Base-by-base conservation (phyloP, 495 filamentous ascomycete species). In the Aspergillus conjunctus region DNA sequence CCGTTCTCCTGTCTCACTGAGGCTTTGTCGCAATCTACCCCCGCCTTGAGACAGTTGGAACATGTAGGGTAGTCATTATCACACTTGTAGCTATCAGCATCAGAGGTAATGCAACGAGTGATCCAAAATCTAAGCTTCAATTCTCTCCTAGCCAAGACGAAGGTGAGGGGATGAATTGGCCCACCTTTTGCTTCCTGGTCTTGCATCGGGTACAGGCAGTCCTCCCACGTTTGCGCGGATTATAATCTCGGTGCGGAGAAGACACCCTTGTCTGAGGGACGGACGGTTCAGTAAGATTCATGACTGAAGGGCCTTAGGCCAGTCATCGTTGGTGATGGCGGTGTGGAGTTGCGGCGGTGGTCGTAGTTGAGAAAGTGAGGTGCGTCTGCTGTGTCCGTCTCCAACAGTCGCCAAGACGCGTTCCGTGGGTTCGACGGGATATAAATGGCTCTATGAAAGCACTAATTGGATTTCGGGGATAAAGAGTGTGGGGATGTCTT, bases 141-240 rank as follows among this genome's bases (percentile, higher is more conserved):
- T 0, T 33, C 3, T 30, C 8, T n/a, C 18, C 26, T 33, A n/a
- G 44, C 5, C 44, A 14, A 21, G 44, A 9, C 44, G 9, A 11
- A 17, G n/a, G 10, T 21, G 39, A 15, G 14, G 1, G 14, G 30
- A 11, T 12, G 41, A 34, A 32, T 26, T 22, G 32, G 51, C 66
- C 66, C 46, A 74, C 75, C 69, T 72, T 81, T 62, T 84, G 81
- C 60, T 84, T 84, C 57, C 79, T 66, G 10, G 67, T 77, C 65
- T 82, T 79, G 69, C 80, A 84, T 50, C 80, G 73, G 53, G 80
- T 77, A 59, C 81, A 84, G 11, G 78, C 78, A 9, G 79, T 84
- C 50, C 81, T 70, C 7, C 76, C 78, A 32, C 81, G 75, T 68
- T 83, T 83, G 22, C 79, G 75, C 18, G 81, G 77, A 46, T 79